Conservation (phyloP, 2,329 filamentous ascomycete species). For the Torrubiellomyces zombiae region DNA sequence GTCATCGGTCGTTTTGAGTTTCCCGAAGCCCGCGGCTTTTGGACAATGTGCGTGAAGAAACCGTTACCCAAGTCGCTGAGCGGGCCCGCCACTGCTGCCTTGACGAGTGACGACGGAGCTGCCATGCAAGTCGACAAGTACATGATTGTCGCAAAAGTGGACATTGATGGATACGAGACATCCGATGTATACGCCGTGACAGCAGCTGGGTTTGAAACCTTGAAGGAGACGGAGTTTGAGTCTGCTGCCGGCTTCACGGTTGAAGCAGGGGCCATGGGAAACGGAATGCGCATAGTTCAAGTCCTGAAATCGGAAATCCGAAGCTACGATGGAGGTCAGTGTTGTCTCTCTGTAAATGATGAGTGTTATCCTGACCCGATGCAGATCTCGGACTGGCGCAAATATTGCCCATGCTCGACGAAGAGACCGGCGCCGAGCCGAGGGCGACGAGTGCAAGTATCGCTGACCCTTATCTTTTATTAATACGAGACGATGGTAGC, state of each 20-base stretch:
- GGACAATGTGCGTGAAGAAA: conserved; percentile 61
- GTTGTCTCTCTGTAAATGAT: conserved; percentile 2
- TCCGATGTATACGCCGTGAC: conserved; percentile 65
- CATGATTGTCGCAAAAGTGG: conserved; percentile 65
- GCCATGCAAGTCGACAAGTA: conserved; percentile 57
- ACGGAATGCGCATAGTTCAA: conserved; percentile 68
- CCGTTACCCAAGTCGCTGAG: conserved; percentile 44
- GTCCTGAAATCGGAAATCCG: conserved; percentile 74
- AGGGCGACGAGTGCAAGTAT: conserved; percentile 69
- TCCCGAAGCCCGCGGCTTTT: conserved; percentile 57
- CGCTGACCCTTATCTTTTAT: conserved; percentile 67
- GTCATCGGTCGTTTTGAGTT: conserved; percentile 56
- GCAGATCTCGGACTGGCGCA: conserved; percentile 73
- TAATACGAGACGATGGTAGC: conserved; percentile 71
- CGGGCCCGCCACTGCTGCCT: conserved; percentile 27
- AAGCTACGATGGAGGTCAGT: conserved; percentile 76
- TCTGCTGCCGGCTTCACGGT: conserved; percentile 74
- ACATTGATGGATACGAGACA: conserved; percentile 52
- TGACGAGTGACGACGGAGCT: conserved; percentile 37
- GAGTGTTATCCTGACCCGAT: conserved; percentile 6
- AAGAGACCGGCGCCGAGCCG: conserved; percentile 69
- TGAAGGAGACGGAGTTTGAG: conserved; percentile 80
- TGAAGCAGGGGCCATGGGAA: conserved; percentile 70
- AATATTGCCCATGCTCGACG: conserved; percentile 84
- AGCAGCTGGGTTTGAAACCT: conserved; percentile 55